A percentile compares a stretch with the other conserved stretches of the same genome.
These are phyloP conservation scores for Solioccasus polychromus DNA, from an alignment of 768 basidiomycete species.

Conservation along the genomic window DNA sequence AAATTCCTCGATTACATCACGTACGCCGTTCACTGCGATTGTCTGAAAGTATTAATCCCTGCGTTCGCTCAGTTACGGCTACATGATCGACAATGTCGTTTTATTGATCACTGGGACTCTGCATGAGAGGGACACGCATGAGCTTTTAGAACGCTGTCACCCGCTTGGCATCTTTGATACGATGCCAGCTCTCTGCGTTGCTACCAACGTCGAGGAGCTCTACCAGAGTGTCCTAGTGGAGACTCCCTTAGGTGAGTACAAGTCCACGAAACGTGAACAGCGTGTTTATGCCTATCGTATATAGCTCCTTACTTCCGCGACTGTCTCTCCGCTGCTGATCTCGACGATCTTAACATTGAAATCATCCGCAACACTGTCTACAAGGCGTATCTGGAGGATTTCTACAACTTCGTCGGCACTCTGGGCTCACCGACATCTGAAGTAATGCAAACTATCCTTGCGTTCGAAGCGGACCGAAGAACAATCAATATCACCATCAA, in stretches of 20 bases:
- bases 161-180: constrained; percentile 97
- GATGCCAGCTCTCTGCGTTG: constrained; percentile 98
- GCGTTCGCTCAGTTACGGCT: constrained; percentile 68
- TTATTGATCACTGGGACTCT: constrained; percentile 95
- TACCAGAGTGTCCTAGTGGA: constrained; percentile 97
- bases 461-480: constrained; percentile 96
- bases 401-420: constrained; percentile 77
- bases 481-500: constrained; percentile 99
- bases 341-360: constrained; percentile 99
- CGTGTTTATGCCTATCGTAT: constrained; percentile 1
- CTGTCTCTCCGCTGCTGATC: constrained; percentile 90
- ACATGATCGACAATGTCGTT: constrained; percentile 99
- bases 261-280: background rate
- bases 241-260: constrained; percentile 83
- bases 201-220: constrained; percentile 97
- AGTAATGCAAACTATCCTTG: constrained; percentile 87
- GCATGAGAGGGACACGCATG: constrained; percentile 96
- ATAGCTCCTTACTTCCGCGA: constrained; percentile 94
- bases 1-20: constrained; percentile 98
- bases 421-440: constrained; percentile 85
- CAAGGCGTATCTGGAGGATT: constrained; percentile 98
- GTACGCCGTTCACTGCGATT: constrained; percentile 46
- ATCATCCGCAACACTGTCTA: constrained; percentile 99
- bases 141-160: constrained; percentile 94
- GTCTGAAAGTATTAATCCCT: constrained; percentile 6